Evolutionary conservation across 2,329 filamentous ascomycete species (phyloP).

Genomic region (Parastagonospora nodorum): DNA sequence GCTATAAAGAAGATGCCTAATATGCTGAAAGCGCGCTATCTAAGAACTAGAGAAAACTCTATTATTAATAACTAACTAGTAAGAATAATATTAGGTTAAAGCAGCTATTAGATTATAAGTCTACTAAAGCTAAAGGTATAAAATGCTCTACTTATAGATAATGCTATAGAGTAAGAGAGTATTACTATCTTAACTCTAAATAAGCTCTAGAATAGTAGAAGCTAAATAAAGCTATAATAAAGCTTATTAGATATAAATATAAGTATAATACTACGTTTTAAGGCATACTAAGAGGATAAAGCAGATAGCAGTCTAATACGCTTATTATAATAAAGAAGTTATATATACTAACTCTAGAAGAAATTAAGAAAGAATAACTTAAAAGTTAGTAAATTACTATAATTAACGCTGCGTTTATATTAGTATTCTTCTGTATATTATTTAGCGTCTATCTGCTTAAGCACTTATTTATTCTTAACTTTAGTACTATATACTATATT

Average conservation of each 20-base stretch:
- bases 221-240: neutral
- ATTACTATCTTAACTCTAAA: neutral
- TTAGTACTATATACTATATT: conserved; percentile 2
- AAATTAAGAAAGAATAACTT: neutral
- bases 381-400: neutral
- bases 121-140: neutral
- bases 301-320: neutral
- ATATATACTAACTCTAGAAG: neutral
- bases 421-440: neutral
- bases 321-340: neutral
- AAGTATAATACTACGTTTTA: neutral
- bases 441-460: neutral
- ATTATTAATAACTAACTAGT: neutral
- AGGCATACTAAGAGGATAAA: neutral
- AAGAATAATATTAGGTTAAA: neutral
- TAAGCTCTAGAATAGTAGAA: neutral
- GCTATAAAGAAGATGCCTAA: neutral
- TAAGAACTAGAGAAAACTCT: neutral
- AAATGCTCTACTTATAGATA: neutral
- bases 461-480: conserved; percentile 2
- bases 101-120: neutral
- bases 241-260: neutral
- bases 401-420: neutral
- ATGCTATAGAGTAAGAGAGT: neutral
- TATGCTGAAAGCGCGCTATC: neutral